A percentile compares a stretch with the other conserved stretches of the same genome.
phyloP scores from a whole-genome alignment of 2,329 filamentous ascomycete species.

The Fusarium nelsonii region DNA sequence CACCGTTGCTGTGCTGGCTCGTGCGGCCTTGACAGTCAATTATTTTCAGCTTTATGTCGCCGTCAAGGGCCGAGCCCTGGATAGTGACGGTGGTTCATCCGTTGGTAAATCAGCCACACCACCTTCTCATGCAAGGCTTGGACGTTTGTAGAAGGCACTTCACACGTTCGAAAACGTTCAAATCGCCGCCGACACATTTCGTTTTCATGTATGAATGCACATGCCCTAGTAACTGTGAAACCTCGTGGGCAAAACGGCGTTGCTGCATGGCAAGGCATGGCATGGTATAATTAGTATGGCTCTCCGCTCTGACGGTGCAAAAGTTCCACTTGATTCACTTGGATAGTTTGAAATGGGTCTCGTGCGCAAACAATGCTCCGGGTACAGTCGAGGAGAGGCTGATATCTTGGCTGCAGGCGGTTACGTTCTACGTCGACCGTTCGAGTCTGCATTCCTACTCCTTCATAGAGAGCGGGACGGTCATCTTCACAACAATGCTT shows the following conservation, averaged over 20 bases:
- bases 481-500: slow-evolving; percentile 14
- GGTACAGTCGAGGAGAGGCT: slow-evolving; percentile 10
- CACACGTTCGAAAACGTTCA: slow-evolving; percentile 7
- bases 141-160: slow-evolving; percentile 40
- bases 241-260: slow-evolving; percentile 11
- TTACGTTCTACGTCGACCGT: slow-evolving; percentile 31
- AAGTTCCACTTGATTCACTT: slow-evolving; percentile 39
- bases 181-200: slow-evolving; percentile 19
- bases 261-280: slow-evolving; percentile 25
- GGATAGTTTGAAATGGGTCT: slow-evolving; percentile 22
- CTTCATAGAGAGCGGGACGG: slow-evolving; percentile 14
- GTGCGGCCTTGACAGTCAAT: slow-evolving; percentile 30
- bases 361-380: slow-evolving; percentile 26
- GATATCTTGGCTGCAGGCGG: slow-evolving; percentile 23
- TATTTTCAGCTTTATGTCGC: slow-evolving; percentile 8
- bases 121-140: slow-evolving; percentile 29
- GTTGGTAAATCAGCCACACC: slow-evolving; percentile 29
- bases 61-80: slow-evolving; percentile 25
- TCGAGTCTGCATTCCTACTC: slow-evolving; percentile 6
- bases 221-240: slow-evolving; percentile 18
- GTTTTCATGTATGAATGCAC: neutral
- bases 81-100: slow-evolving; percentile 20
- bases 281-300: slow-evolving; percentile 1
- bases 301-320: slow-evolving; percentile 38
- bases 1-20: slow-evolving; percentile 31